Evolutionary conservation across 148 eudicot species (phyloP).

Genomic region (Bassia scoparia): DNA sequence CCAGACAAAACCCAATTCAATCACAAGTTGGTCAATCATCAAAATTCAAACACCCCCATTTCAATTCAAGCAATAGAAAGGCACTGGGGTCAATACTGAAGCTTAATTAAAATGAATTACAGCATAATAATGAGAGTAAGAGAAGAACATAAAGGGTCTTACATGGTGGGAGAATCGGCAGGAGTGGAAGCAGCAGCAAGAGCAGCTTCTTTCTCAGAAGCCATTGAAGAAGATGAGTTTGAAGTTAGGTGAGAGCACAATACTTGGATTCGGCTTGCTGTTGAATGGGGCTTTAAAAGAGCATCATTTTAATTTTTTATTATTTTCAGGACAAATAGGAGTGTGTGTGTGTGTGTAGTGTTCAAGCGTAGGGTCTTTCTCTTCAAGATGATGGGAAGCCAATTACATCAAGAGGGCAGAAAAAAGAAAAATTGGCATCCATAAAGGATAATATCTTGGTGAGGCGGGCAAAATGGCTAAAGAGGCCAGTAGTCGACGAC

Average conservation of each 20-base stretch:
- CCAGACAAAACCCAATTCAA: slow-evolving; percentile 9
- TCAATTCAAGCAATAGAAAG: not conserved
- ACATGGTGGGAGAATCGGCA: slow-evolving; percentile 84
- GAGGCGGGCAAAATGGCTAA: too few relatives aligned
- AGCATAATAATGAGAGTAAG: not conserved
- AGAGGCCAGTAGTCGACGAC: too few relatives aligned
- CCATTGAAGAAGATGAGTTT: slow-evolving; percentile 40
- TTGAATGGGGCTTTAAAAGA: slow-evolving; percentile 3
- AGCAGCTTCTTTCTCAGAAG: slow-evolving; percentile 83
- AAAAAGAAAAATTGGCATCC: too few relatives aligned
- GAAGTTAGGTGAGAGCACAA: slow-evolving; percentile 29
- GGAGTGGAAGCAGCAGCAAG: slow-evolving; percentile 53
- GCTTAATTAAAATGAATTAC: too few relatives aligned
- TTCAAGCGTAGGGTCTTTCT: too few relatives aligned
- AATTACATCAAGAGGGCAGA: too few relatives aligned
- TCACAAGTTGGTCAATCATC: not conserved
- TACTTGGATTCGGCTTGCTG: slow-evolving; percentile 28
- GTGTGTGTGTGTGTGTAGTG: too few relatives aligned
- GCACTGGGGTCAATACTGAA: not conserved
- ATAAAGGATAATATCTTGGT: too few relatives aligned
- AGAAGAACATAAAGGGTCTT: slow-evolving; percentile 5
- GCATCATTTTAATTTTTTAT: too few relatives aligned
- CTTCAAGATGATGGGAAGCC: too few relatives aligned
- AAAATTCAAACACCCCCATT: slow-evolving; percentile 1
- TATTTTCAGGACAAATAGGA: too few relatives aligned